Evolutionary conservation across 805 yeast genomes (phyloP), one percentile per base, ranked within the genome.

Genomic region (Grigorovia humatica): DNA sequence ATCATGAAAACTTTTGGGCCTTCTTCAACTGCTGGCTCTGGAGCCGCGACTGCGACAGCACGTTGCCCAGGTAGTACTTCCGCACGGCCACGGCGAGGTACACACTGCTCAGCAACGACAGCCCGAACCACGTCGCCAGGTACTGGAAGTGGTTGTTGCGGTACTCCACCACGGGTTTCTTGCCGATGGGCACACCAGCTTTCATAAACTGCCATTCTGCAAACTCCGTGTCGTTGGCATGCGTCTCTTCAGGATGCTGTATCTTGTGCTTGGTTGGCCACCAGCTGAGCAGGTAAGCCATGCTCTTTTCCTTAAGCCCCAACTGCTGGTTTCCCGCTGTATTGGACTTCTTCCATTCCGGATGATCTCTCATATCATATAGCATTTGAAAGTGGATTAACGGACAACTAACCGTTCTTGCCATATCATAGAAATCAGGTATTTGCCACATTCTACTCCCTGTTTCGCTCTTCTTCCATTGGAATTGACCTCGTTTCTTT

Each of bases 121-220:
- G 76, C 0, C 96, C 96, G 66, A 87, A 91, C 99, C 99, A 93
- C 0, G 99, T 93, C 19, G 88, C 80, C 62, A 93, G 71, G 66
- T 93, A 93, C 66, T 91, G 96, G 66, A 90, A 70, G 64, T 93
- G 99, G 63, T 89, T 88, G 66, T 93, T 93, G 54, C 85, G 81
- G 63, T 88, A 77, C 57, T 83, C 90, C 38, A 91, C 79, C 59
- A 80, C 80, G n/a, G 96, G 90, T 9, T 74, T 69, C 51, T 84
- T 81, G 1, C 96, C 99, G 11, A 93, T 66, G 11, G 99, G 99
- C 7, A 91, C 91, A 50, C 99, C 99, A 5, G 87, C 83, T 52
- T 75, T 78, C 51, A 81, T 70, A 61, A 85, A 81, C 66, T 87
- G 87, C 52, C 71, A 73, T 48, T 74, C 77, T 44, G 71, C 71